A percentile compares a stretch with the other conserved stretches of the same genome.
Conservation (phyloP, 2,329 filamentous ascomycete genomes). For the Didymella pinodella region DNA sequence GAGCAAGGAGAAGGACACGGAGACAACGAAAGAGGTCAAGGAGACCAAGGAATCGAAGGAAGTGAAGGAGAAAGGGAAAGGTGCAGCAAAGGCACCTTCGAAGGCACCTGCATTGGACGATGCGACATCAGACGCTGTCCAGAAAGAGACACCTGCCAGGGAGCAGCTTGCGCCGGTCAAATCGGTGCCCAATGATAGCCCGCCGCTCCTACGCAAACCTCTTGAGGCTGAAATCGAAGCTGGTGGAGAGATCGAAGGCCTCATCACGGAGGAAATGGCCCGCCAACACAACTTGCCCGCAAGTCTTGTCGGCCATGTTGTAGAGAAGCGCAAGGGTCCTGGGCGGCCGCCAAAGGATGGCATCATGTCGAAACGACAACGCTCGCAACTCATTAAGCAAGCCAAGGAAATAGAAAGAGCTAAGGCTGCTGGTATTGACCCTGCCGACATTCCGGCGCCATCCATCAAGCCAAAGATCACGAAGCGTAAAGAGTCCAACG, state of each 20-base stretch:
- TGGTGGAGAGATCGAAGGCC: constrained; percentile 42
- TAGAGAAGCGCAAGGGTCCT: constrained; percentile 72
- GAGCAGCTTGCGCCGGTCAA: constrained; percentile 37
- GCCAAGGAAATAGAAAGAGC: constrained; percentile 57
- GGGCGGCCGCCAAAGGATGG: constrained; percentile 85
- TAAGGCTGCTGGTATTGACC: constrained; percentile 49
- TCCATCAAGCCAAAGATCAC: constrained; percentile 47
- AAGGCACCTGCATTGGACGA: constrained; percentile 42
- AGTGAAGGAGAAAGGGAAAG: constrained; percentile 37
- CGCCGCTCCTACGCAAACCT: constrained; percentile 38
- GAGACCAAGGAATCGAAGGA: constrained; percentile 31
- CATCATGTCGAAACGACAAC: constrained; percentile 81
- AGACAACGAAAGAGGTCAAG: constrained; percentile 25
- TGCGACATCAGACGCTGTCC: constrained; percentile 33
- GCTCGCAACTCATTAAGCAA: constrained; percentile 69
- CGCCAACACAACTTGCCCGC: constrained; percentile 52
- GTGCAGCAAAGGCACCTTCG: constrained; percentile 29
- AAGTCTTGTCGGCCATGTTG: constrained; percentile 56
- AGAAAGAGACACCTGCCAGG: constrained; percentile 39
- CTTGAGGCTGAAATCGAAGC: constrained; percentile 43
- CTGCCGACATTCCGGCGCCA: constrained; percentile 45
- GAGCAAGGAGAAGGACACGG: constrained; percentile 25
- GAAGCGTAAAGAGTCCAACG: constrained; percentile 49
- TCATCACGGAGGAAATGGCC: constrained; percentile 50
- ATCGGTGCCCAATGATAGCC: constrained; percentile 39